Conservation (phyloP, 2,329 filamentous ascomycete species). For the Ophiostoma himal-ulmi region DNA sequence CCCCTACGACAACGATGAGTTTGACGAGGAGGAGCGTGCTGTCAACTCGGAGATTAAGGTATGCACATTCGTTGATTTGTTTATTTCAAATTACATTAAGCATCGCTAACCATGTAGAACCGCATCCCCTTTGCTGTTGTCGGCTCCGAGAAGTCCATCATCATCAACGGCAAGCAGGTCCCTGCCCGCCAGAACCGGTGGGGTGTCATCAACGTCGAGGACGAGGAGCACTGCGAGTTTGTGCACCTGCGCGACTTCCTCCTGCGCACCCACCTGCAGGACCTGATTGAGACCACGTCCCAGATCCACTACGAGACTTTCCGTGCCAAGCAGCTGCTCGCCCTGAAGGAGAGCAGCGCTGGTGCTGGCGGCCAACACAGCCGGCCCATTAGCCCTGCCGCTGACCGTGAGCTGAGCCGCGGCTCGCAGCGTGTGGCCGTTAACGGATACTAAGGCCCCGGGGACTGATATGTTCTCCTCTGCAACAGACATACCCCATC, state of each 20-base stretch:
- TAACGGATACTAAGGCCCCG: constrained; percentile 79
- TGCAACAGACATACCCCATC: not conserved
- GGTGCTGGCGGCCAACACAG: constrained; percentile 61
- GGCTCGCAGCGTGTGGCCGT: constrained; percentile 96
- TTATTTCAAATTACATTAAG: too few relatives aligned
- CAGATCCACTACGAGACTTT: constrained; percentile 99
- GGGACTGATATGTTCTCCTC: constrained; percentile 17
- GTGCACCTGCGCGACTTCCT: constrained; percentile 98
- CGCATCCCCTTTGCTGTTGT: constrained; percentile 97
- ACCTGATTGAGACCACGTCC: constrained; percentile 97
- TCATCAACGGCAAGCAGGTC: constrained; percentile 95
- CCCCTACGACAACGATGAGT: constrained; percentile 98
- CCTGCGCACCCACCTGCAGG: constrained; percentile 94
- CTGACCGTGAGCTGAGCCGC: constrained; percentile 92
- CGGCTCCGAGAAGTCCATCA: constrained; percentile 95
- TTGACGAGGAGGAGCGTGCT: constrained; percentile 91
- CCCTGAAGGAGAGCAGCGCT: constrained; percentile 95
- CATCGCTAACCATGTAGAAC: constrained; percentile 47
- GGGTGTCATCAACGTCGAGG: constrained; percentile 99
- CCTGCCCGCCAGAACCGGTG: constrained; percentile 97
- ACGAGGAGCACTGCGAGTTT: constrained; percentile 99
- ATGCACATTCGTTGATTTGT: constrained; percentile 29
- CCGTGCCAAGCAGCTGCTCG: constrained; percentile 97
- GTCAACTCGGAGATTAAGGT: constrained; percentile 97
- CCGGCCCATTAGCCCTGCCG: constrained; percentile 90